Percentiles rank a stretch among this genome's conserved stretches.
phyloP scores from a whole-genome alignment of 1,284 basidiomycete species.

The Cutaneotrichosporon arboriforme region DNA sequence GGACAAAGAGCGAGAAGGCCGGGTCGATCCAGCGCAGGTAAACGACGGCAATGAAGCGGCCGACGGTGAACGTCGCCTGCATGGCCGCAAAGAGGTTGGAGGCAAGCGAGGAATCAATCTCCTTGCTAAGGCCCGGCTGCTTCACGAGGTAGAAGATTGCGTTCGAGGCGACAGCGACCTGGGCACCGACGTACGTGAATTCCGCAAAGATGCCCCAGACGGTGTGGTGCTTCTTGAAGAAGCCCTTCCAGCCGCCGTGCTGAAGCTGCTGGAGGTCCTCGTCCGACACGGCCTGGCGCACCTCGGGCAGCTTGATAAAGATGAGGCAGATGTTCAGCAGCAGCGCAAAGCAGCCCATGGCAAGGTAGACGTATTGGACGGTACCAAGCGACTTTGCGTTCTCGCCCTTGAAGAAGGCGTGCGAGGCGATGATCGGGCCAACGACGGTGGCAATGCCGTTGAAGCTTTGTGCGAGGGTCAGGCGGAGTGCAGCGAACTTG shows the following conservation, averaged over 20 bases:
- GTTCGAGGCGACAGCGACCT: slow-evolving; percentile 33
- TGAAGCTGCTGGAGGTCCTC: slow-evolving; percentile 18
- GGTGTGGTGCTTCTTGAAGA: slow-evolving; percentile 30
- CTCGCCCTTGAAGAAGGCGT: slow-evolving; percentile 33
- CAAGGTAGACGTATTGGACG: slow-evolving; percentile 40
- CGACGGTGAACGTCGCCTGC: slow-evolving; percentile 37
- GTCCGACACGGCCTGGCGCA: slow-evolving; percentile 24
- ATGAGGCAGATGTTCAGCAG: slow-evolving; percentile 25
- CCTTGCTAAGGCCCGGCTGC: slow-evolving; percentile 23
- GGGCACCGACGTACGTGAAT: slow-evolving; percentile 27
- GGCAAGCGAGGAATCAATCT: slow-evolving; percentile 18
- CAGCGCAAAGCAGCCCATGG: slow-evolving; percentile 24
- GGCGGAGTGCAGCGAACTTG: slow-evolving; percentile 25
- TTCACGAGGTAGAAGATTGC: slow-evolving; percentile 30
- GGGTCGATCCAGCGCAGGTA: slow-evolving; percentile 35
- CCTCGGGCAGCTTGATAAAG: slow-evolving; percentile 35
- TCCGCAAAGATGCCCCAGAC: slow-evolving; percentile 28
- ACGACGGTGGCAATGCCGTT: slow-evolving; percentile 38
- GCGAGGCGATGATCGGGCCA: slow-evolving; percentile 30
- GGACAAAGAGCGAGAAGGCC: slow-evolving; percentile 28
- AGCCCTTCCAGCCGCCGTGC: slow-evolving; percentile 23
- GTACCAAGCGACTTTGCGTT: slow-evolving; percentile 23
- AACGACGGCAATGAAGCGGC: slow-evolving; percentile 32
- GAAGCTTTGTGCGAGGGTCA: slow-evolving; percentile 35
- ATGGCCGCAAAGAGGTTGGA: slow-evolving; percentile 34